phyloP scores from a whole-genome alignment of 257 asterid genomes.

The Thymus mandschuricus region DNA sequence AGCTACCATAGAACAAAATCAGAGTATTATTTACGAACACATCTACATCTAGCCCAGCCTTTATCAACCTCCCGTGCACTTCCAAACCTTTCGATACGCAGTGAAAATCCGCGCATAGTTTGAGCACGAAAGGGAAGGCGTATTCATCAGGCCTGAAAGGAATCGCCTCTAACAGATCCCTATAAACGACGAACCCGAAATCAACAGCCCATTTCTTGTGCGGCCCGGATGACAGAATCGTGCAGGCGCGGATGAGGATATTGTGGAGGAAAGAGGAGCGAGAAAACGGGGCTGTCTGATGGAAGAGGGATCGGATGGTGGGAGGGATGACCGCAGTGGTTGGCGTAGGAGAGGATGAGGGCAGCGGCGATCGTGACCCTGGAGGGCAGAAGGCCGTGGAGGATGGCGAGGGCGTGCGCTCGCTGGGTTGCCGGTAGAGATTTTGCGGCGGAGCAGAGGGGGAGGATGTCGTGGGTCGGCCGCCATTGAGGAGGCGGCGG shows the following conservation, averaged over 20 bases:
- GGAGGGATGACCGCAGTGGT: neutral
- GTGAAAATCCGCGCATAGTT: slow-evolving; percentile 4
- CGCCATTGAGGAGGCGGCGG: neutral
- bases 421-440: neutral
- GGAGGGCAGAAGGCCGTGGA: slow-evolving; percentile 14
- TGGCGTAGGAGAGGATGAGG: slow-evolving; percentile 5
- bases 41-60: neutral
- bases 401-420: slow-evolving; percentile 5
- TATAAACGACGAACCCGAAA: neutral
- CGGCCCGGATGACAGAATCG: neutral
- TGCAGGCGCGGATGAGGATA: neutral
- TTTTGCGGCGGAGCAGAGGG: neutral
- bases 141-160: slow-evolving; percentile 1
- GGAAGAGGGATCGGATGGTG: slow-evolving; percentile 6
- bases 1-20: slow-evolving; percentile 10
- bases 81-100: neutral
- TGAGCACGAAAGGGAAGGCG: slow-evolving; percentile 7
- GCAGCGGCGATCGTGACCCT: slow-evolving; percentile 3
- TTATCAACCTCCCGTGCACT: neutral
- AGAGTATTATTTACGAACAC: slow-evolving; percentile 10
- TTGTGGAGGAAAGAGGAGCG: slow-evolving; percentile 17
- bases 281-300: neutral
- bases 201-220: neutral
- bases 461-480: neutral
- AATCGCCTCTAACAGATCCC: neutral